Evolutionary conservation across 1,284 basidiomycete genomes (phyloP), one percentile per base, ranked within the genome.

Genomic region (Rhodotorula sp.): DNA sequence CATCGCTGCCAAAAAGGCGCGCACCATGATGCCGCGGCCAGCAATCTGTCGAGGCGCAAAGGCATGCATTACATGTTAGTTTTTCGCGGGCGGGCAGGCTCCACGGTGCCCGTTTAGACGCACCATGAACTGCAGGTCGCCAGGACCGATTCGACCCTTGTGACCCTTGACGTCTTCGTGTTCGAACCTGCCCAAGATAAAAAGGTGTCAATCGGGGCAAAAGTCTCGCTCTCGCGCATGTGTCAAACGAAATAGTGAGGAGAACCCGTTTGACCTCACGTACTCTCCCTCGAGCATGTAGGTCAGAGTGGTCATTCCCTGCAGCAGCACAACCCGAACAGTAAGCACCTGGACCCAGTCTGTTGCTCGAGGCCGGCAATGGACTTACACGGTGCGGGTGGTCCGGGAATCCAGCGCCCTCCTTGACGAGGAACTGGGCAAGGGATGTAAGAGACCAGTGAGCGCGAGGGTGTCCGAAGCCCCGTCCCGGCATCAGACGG

Each of bases 141-240:
- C 65, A 14, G 59, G 58, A 5, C 52, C 57, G 54, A 65, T 64
- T 39, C 85, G 86, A 54, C 93, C 92, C 67, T 87, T 86, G 81
- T 97, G 92, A 3, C 95, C 94, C 6, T 89, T 89, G 46, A 93
- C 96, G 81, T 98, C 96, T 82, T 98, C 95, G 79, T 98, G 95
- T 69, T 87, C 85, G 76, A 87, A 89, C n/a, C 86, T 26, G 31
- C 34, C 34, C 34, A 34, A 34, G 34, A 34, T 34, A 6, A 34
- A 34, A 34, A 6, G 34, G 34, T 20, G 29, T 15, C n/a, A n/a
- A 29, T 16, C 10, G 26, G 54, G 16, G 15, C 26, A 15, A 2
- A n/a, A 21, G n/a, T 29, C n/a, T 26, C 21, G 34, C 34, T 12
- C 8, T 71, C 47, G 0, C 0, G 12, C 1, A 52, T 18, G 31